Evolutionary conservation across 2,329 filamentous ascomycete species (phyloP), one percentile per base, ranked within the genome.

Genomic region (Lachnellula subtilissima): DNA sequence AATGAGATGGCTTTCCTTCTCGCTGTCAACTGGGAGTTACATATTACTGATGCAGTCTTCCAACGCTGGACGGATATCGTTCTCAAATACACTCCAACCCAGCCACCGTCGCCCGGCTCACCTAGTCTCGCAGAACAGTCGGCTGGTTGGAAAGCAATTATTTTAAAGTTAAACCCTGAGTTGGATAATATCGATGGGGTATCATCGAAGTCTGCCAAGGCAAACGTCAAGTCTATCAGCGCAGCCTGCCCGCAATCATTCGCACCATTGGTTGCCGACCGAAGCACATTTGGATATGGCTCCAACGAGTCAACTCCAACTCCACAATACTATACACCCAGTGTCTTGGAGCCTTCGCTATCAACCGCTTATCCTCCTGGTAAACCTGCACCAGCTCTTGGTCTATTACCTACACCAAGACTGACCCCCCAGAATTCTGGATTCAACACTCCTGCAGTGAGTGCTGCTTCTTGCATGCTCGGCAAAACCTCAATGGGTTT

Each of bases 51-150:
- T 64, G 81, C 87, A 3, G 82, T 89, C 9, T 97, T 96, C 75
- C 88, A 94, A 71, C 86, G 89, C 62, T 99, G 94, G 94, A 93
- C 91, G 46, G 90, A 96, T 61, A 87, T 97, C 61, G 89, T 97
- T 52, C 76, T 96, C 63, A 89, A 89, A 73, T 88, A 91, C 67
- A 89, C 91, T 19, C 67, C 69, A 11, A 77, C 80, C 0, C 78
- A 80, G 48, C 80, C 82, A 14, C 76, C 82, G 6, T 79, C 82
- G 7, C 77, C 82, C 2, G 80, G 80, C 43, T 59, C 64, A 12
- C 55, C 60, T 25, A 63, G 61, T 42, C 56, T 66, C n/a, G 61
- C 59, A 12, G 62, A 68, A 45, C 64, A 66, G 48, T 61, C 63
- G 12, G 60, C 60, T 5, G 76, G 83, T 58, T 87, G 84, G 79